Base-by-base conservation (phyloP, 2,329 filamentous ascomycete species). In the Exophiala sp. region DNA sequence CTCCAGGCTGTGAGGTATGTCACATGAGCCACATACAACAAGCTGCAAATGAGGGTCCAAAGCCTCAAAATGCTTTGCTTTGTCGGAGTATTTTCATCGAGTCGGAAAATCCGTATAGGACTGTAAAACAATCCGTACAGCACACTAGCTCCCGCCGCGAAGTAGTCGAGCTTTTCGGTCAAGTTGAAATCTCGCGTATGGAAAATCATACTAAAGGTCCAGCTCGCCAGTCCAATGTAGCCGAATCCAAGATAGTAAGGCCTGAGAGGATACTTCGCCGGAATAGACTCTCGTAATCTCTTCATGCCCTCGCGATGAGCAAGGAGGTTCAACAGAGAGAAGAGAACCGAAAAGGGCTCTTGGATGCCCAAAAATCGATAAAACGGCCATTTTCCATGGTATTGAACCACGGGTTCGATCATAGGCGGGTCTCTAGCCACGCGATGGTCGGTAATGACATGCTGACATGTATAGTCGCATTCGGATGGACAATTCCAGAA, bases 321-420 rank as follows among this genome's bases (percentile, higher is more conserved):
- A 63, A 86, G 81, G 66, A 94, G 86, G 78, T 99, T 99, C 67
- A 95, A 82, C 47, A 96, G 78, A 61, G 89, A 95, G 79, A 96
- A 99, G 67, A 96, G 77, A 62, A 97, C 92, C 47, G 86, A 91
- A 70, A 91, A 90, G 55, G 92, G 91, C 75, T 99, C 94, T 75
- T 99, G 94, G 77, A 96, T 87, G 70, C 94, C 94, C 50, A 95
- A 73, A 66, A 96, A 81, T 62, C 94, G 88, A 71, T 86, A 79
- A 75, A 99, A 99, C 36, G 94, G 94, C 94, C 94, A 99, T 81
- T 99, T 99, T 32, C 94, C 94, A 75, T 99, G 91, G 78, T 91
- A 99, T 74, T 99, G 94, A 52, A 92, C 86, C 46, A 96, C 72
- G 9, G 85, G 81, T 29, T 83, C 71, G 59, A 82, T 74, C 75